Evolutionary conservation across 208 protist genomes (phyloP), one percentile per base, ranked within the genome.

Genomic region (Cochliopodium minus): DNA sequence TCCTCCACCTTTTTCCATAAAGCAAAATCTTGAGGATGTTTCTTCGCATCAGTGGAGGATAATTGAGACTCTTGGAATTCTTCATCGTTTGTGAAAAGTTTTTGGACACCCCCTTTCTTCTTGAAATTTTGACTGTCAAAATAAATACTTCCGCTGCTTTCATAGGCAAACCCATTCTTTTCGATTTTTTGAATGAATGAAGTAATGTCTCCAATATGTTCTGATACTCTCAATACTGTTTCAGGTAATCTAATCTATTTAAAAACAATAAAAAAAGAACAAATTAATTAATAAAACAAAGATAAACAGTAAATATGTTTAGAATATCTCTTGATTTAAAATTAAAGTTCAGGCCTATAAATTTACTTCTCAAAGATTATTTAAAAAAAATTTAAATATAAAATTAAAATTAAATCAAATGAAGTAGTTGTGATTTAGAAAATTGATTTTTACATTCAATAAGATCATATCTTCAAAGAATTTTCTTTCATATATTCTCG

Each of bases 1-100:
- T 91, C 91, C 68, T 97, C 92, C 6, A 81, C 86, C 50, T 81
- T 83, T 69, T 98, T 98, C 94, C 94, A 98, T 25, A 98, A 71
- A 0, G 90, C 93, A 81, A 98, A 98, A 71, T 98, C 94, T 52
- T 78, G 78, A 22, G 67, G 28, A 54, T 58, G 67, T 28, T 66
- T 71, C 77, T 97, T 97, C 48, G n/a, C n/a, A n/a, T n/a, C n/a
- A n/a, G n/a, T n/a, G n/a, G n/a, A n/a, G n/a, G n/a, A n/a, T n/a
- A n/a, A n/a, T n/a, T n/a, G n/a, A n/a, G n/a, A n/a, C n/a, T n/a
- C n/a, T n/a, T n/a, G n/a, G 1, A 62, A 66, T n/a, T 79, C 85
- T 64, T 94, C 87, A 50, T 87, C 88, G 59, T 94, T 85, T 5
- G 62, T 73, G 67, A 87, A 47, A 13, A 62, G 34, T 25, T 70